Percentiles rank a stretch among this genome's conserved stretches.
Evolutionary conservation across 495 filamentous ascomycete genomes (phyloP).

Genomic region (Sordaria brevicollis): DNA sequence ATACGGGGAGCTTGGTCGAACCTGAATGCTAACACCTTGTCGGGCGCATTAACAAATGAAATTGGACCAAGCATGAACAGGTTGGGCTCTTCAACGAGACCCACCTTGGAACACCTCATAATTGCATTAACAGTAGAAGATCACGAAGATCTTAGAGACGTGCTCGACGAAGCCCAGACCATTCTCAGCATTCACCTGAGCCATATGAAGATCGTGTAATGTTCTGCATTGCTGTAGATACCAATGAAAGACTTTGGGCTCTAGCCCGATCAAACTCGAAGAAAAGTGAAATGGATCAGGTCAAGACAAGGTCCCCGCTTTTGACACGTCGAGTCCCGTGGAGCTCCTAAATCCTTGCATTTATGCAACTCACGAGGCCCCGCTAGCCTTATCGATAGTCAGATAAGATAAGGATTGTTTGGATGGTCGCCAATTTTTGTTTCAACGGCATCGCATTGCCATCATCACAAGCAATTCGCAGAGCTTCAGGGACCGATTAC

Average conservation of each 20-base stretch:
- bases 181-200: not conserved
- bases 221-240: not conserved
- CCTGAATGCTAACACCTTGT: not conserved
- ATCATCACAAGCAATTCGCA: not conserved
- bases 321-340: not conserved
- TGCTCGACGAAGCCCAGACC: not conserved
- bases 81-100: not conserved
- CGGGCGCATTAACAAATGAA: not conserved
- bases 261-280: not conserved
- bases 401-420: constrained; percentile 7
- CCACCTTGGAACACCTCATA: not conserved
- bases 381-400: constrained; percentile 8
- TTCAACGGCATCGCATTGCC: not conserved
- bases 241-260: not conserved
- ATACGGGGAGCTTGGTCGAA: not conserved
- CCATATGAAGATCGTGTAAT: not conserved
- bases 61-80: not conserved
- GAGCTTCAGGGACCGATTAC: not conserved
- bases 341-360: not conserved
- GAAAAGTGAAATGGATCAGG: not conserved
- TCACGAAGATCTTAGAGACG: not conserved
- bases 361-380: not conserved
- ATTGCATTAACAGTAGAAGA: not conserved
- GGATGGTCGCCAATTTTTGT: not conserved
- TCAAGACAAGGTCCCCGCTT: not conserved